A percentile compares a stretch with the other conserved stretches of the same genome.
Conservation (phyloP, 306 rosid genomes). For the Acacia confusa region DNA sequence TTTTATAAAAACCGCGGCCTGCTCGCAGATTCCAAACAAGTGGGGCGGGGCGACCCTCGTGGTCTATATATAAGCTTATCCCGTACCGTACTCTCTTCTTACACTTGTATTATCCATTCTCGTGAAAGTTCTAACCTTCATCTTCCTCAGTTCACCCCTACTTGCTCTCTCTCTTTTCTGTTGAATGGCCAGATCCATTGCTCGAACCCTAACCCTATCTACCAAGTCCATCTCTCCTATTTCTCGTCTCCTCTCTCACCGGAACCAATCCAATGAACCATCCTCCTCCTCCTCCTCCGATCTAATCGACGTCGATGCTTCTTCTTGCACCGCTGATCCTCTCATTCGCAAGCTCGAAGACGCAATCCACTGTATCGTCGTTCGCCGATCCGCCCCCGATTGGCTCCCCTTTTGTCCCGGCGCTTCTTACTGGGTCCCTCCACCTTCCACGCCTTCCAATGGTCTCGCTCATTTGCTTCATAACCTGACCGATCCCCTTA, state of each 20-base stretch:
- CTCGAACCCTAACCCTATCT: constrained; percentile 37
- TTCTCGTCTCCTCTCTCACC: constrained; percentile 30
- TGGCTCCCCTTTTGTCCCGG: constrained; percentile 68
- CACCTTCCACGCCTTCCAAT: constrained; percentile 45
- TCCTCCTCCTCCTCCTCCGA: constrained; percentile 31
- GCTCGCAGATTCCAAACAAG: not conserved
- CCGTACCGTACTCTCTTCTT: too few relatives aligned
- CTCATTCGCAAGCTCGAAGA: constrained; percentile 62
- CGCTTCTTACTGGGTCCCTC: constrained; percentile 67
- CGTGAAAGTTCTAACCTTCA: too few relatives aligned
- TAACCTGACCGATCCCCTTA: constrained; percentile 48
- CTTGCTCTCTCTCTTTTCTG: not conserved
- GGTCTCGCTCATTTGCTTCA: constrained; percentile 49
- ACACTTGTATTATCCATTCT: not conserved
- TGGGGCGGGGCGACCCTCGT: not conserved
- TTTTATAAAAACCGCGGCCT: not conserved
- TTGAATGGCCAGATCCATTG: constrained; percentile 46
- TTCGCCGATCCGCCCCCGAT: constrained; percentile 64
- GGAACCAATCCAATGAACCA: constrained; percentile 52
- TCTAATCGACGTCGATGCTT: constrained; percentile 29
- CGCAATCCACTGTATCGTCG: constrained; percentile 64
- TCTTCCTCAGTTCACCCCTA: not conserved
- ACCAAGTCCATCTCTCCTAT: constrained; percentile 14
- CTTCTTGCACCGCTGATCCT: constrained; percentile 47
- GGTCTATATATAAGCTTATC: not conserved